Evolutionary conservation across 2,329 filamentous ascomycete genomes (phyloP), one percentile per base, ranked within the genome.

Genomic region (Xylariaceae sp.): DNA sequence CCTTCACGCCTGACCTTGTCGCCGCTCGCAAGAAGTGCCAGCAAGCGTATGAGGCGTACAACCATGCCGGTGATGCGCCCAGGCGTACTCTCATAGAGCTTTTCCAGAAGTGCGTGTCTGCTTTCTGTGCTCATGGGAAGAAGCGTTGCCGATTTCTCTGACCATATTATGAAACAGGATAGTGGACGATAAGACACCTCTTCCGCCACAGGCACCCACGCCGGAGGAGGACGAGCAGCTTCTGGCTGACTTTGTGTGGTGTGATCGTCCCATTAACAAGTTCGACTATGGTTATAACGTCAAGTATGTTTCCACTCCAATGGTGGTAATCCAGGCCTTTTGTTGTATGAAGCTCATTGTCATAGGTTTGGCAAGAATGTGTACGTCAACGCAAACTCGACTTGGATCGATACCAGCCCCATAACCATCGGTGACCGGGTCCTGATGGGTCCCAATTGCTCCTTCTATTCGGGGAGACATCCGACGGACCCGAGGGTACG

Each of bases 251-350:
- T 64, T 83, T 17, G 78, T 85, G 0, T 88, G 78, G 73, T 69
- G 90, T 15, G 80, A 85, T 44, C 63, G 72, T 0, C 86, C 85
- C 0, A 68, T 92, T 37, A 7, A 6, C 6, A 75, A 70, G 31
- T 73, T 83, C 44, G 87, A 94, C 62, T 90, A 92, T 52, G 88
- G 88, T 3, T 81, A 72, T 52, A 88, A 92, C 46, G 67, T 90
- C 31, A 75, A 64, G 70, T 73, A 57, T 31, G 58, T 48, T 26
- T 15, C 23, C 38, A 6, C 11, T 24, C 21, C 21, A 11, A 24
- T 24, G n/a, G n/a, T 24, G 21, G 21, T 7, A 24, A 24, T 11
- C 21, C 21, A 7, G 21, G 11, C 7, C 21, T 24, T 11, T 11
- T 24, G 6, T 24, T 43, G 46, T 28, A 36, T 8, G 32, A 18